Conservation (phyloP, 2,329 filamentous ascomycete species). For the Lecanicillium sp. region DNA sequence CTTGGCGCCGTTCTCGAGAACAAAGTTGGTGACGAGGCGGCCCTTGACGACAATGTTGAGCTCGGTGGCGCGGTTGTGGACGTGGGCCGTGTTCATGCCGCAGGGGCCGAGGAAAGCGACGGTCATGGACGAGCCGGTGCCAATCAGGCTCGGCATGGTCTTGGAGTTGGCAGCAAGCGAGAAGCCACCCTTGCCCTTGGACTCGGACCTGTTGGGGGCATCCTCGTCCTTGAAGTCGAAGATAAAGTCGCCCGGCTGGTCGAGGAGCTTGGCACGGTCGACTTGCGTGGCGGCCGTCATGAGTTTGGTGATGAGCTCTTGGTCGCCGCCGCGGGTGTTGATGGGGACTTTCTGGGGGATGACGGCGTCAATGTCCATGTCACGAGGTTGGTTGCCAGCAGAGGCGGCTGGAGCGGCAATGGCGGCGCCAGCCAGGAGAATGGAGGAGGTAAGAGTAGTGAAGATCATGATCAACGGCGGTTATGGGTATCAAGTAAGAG, state of each 20-base stretch:
- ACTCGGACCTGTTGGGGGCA: conserved; percentile 9
- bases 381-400: not conserved
- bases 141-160: conserved; percentile 43
- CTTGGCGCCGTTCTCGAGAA: conserved; percentile 32
- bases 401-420: conserved; percentile 9
- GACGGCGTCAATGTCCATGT: conserved; percentile 11
- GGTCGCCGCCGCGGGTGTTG: conserved; percentile 19
- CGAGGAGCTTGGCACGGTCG: conserved; percentile 23
- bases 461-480: conserved; percentile 7
- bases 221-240: conserved; percentile 31
- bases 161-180: conserved; percentile 33
- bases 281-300: conserved; percentile 20
- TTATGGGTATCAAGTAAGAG: not conserved
- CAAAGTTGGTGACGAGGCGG: conserved; percentile 34
- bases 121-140: conserved; percentile 37
- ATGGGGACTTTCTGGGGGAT: conserved; percentile 20
- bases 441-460: conserved; percentile 8
- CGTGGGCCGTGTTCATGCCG: conserved; percentile 43
- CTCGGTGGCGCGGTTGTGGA: conserved; percentile 40
- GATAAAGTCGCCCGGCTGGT: conserved; percentile 29
- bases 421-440: conserved; percentile 11
- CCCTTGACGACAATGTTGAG: conserved; percentile 38
- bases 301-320: conserved; percentile 20
- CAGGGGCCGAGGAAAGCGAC: conserved; percentile 41
- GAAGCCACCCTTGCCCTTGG: conserved; percentile 26